Conservation (phyloP, 2,329 filamentous ascomycete species). For the Cercospora zeae-maydis region DNA sequence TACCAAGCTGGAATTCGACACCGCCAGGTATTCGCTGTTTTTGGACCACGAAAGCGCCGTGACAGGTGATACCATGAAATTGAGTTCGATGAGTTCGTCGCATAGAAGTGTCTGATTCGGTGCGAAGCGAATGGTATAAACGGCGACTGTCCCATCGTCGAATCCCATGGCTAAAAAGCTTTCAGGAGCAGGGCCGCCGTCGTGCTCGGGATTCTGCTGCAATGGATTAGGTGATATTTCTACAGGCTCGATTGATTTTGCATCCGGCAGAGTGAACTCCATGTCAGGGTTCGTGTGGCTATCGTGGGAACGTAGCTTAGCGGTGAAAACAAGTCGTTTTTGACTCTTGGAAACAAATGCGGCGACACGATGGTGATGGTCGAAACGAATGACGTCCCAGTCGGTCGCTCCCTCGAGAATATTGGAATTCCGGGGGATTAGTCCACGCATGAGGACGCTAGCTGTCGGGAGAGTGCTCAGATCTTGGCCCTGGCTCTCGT, state of each 20-base stretch:
- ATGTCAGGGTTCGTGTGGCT: conserved; percentile 3
- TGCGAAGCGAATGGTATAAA: conserved; percentile 39
- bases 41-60: conserved; percentile 46
- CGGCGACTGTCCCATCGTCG: conserved; percentile 39
- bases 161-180: conserved; percentile 41
- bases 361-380: conserved; percentile 33
- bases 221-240: conserved; percentile 38
- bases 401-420: conserved; percentile 14
- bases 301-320: conserved; percentile 1
- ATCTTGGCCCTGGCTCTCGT: conserved; percentile 16
- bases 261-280: conserved; percentile 16
- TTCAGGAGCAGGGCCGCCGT: conserved; percentile 1
- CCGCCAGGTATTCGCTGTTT: conserved; percentile 43
- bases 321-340: conserved; percentile 37
- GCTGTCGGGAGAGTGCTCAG: conserved; percentile 4
- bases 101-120: conserved; percentile 11
- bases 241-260: conserved; percentile 37
- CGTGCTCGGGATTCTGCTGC: conserved; percentile 11
- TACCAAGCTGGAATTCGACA: conserved; percentile 43
- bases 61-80: conserved; percentile 32
- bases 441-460: conserved; percentile 20
- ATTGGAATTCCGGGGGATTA: conserved; percentile 19
- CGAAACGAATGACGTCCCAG: conserved; percentile 38
- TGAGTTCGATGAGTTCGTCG: conserved; percentile 22
- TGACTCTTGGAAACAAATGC: conserved; percentile 34